Evolutionary conservation across 768 basidiomycete species (phyloP).

Genomic region (Phylloporus sp.): DNA sequence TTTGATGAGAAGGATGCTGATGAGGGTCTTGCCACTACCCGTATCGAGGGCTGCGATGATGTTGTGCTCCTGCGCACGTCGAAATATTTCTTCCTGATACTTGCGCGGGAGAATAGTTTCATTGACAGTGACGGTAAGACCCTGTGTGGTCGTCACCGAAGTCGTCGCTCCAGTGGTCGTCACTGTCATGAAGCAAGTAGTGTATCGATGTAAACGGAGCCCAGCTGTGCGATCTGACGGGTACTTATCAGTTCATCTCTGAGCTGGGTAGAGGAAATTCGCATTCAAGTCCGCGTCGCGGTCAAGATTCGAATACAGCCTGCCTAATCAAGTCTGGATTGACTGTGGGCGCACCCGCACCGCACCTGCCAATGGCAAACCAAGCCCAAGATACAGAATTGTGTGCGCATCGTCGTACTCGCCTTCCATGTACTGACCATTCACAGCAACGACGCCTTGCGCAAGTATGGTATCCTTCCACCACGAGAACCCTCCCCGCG

Average conservation of each 20-base stretch:
- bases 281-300: slow-evolving; percentile 28
- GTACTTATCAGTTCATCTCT: slow-evolving; percentile 24
- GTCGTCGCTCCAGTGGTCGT: slow-evolving; percentile 15
- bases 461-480: slow-evolving; percentile 89
- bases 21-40: slow-evolving; percentile 59
- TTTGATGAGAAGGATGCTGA: slow-evolving; percentile 65
- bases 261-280: background rate
- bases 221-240: slow-evolving; percentile 8
- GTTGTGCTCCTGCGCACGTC: slow-evolving; percentile 46
- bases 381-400: slow-evolving; percentile 96
- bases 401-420: slow-evolving; percentile 44
- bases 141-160: slow-evolving; percentile 21
- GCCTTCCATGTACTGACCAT: background rate
- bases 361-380: slow-evolving; percentile 62
- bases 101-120: slow-evolving; percentile 44
- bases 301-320: slow-evolving; percentile 24
- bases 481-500: slow-evolving; percentile 64
- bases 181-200: slow-evolving; percentile 23
- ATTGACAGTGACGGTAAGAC: slow-evolving; percentile 28
- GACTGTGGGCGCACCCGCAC: slow-evolving; percentile 3
- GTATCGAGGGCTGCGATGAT: slow-evolving; percentile 59
- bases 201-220: slow-evolving; percentile 8
- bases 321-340: slow-evolving; percentile 24
- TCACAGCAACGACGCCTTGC: slow-evolving; percentile 87
- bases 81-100: slow-evolving; percentile 56